Conservation (phyloP, 2,329 filamentous ascomycete species). For the Zymoseptoria crescenta region DNA sequence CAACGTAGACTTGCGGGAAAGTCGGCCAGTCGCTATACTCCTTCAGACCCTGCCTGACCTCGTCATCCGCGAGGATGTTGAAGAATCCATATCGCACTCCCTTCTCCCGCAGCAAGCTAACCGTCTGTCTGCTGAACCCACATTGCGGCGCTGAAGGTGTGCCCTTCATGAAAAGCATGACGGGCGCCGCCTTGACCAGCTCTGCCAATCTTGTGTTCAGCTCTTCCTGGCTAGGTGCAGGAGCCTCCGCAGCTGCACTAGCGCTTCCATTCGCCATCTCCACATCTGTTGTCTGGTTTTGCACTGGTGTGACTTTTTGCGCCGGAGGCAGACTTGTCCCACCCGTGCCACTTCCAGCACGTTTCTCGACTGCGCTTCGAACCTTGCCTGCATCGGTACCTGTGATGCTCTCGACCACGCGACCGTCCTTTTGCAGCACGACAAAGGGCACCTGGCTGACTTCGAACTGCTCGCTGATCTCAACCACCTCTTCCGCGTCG, state of each 20-base stretch:
- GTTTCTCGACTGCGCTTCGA: conserved; percentile 73
- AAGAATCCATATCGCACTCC: conserved; percentile 97
- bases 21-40: conserved; percentile 98
- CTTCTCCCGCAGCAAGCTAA: conserved; percentile 77
- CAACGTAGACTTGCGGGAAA: conserved; percentile 88
- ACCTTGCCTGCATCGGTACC: conserved; percentile 85
- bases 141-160: conserved; percentile 81
- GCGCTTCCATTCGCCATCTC: conserved; percentile 15
- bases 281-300: not conserved
- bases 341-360: conserved; percentile 47
- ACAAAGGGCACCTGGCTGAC: conserved; percentile 92
- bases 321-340: conserved; percentile 35
- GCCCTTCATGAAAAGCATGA: conserved; percentile 99
- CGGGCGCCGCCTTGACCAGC: conserved; percentile 87
- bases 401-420: conserved; percentile 75
- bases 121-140: conserved; percentile 86
- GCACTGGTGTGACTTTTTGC: conserved; percentile 28
- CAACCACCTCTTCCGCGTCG: conserved; percentile 89
- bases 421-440: conserved; percentile 67
- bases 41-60: conserved; percentile 92
- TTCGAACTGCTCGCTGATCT: conserved; percentile 86
- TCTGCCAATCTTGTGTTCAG: conserved; percentile 72
- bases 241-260: conserved; percentile 35
- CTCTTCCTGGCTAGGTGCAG: conserved; percentile 60
- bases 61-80: conserved; percentile 95